These are phyloP conservation scores for Cyclotella sp. DNA, from an alignment of 108 stramenopile species.

Conservation along the genomic window DNA sequence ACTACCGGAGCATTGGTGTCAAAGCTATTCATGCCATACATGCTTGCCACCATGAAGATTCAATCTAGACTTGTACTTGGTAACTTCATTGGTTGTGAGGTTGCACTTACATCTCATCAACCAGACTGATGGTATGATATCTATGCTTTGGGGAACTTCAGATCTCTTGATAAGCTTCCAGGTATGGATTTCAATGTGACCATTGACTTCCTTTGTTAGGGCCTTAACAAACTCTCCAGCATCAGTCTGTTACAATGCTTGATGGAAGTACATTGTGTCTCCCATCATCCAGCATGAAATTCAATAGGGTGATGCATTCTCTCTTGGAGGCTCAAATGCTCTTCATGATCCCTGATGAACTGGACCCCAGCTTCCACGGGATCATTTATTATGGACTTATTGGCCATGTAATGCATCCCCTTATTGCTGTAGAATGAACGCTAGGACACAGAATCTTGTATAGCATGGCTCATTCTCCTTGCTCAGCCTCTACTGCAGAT, in stretches of 20 bases:
- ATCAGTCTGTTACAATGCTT: constrained; percentile 33
- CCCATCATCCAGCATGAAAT: constrained; percentile 17
- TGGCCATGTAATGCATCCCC: background rate
- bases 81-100: no score
- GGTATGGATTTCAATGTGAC: constrained; percentile 8
- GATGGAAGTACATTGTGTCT: constrained; percentile 32
- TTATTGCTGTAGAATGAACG: background rate
- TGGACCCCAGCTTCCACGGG: background rate
- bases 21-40: no score
- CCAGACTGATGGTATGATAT: no score
- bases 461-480: background rate
- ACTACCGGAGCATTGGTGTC: no score
- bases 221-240: constrained; percentile 23
- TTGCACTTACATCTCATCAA: no score
- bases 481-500: background rate
- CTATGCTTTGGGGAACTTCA: constrained; percentile 9
- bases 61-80: no score
- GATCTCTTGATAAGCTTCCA: constrained; percentile 20
- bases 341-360: background rate
- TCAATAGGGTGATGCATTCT: constrained; percentile 21
- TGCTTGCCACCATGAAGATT: no score
- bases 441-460: background rate
- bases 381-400: background rate
- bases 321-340: background rate
- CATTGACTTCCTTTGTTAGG: constrained; percentile 28